Base-by-base conservation (phyloP, 371 early-diverging fungal species). In the Mortierella sp. region DNA sequence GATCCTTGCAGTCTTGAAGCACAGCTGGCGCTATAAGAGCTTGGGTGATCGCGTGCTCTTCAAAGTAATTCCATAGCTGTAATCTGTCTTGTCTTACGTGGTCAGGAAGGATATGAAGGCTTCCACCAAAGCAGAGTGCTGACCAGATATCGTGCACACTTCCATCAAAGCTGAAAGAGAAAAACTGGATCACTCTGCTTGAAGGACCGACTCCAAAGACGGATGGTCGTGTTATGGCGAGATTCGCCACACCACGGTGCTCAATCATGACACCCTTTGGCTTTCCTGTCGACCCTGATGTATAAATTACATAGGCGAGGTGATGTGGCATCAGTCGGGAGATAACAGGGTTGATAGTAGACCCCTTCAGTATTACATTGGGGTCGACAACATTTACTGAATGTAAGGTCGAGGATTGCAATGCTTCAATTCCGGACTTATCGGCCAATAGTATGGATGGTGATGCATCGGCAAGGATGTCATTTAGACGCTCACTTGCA, bases 271-370 rank as follows among this genome's bases (percentile, higher is more conserved):
- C 43, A 10, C 43, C 43, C 43, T 43, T 43, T 43, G 43, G 43
- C 13, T 43, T 43, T 43, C 43, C 43, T 3, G 43, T 43, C 43
- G 43, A 43, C 13, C 43, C 43, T 3, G 43, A 86, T 13, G 88
- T 89, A 73, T 82, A 88, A 9, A 85, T 69, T 48, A 86, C 71
- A 60, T 74, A 74, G 21, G 82, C 73, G 4, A 64, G 40, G 28
- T 64, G 52, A 15, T 24, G 13, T 15, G 66, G 58, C 40, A 1
- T 21, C 22, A 40, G 15, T 15, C 11, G 66, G n/a, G n/a, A n/a
- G n/a, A n/a, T n/a, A n/a, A n/a, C n/a, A n/a, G n/a, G n/a, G n/a
- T n/a, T n/a, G n/a, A n/a, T n/a, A n/a, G n/a, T n/a, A n/a, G n/a
- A n/a, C n/a, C n/a, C n/a, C n/a, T n/a, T n/a, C n/a, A n/a, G n/a